phyloP scores from a whole-genome alignment of 768 basidiomycete genomes.

The Tulasnella sp. region DNA sequence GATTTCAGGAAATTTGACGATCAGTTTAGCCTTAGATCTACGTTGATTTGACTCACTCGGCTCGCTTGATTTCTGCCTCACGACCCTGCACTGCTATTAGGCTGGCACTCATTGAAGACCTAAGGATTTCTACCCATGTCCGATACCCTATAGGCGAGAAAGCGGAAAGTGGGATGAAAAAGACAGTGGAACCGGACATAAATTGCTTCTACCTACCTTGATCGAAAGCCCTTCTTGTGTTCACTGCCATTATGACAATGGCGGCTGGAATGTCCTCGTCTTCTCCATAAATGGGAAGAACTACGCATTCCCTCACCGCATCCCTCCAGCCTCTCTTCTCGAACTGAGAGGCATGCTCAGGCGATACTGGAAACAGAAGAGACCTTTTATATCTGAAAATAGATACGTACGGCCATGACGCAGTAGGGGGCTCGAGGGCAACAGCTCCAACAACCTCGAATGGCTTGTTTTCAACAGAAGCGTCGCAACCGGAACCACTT shows the following conservation, averaged over 20 bases:
- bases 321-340: too few relatives aligned
- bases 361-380: conserved; percentile 5
- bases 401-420: conserved; percentile 11
- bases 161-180: neutral
- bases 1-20: neutral
- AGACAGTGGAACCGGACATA: neutral
- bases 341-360: conserved; percentile 1
- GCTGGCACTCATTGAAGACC: conserved; percentile 17
- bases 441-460: too few relatives aligned
- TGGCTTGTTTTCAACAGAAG: too few relatives aligned
- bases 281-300: conserved; percentile 20
- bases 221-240: conserved; percentile 22
- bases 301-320: conserved; percentile 20
- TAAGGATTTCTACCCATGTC: conserved; percentile 20
- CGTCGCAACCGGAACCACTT: too few relatives aligned
- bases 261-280: conserved; percentile 17
- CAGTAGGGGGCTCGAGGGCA: too few relatives aligned
- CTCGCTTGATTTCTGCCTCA: conserved; percentile 22
- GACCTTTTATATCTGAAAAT: conserved; percentile 5
- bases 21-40: too few relatives aligned
- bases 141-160: conserved; percentile 15
- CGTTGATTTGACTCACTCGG: conserved; percentile 20
- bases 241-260: conserved; percentile 22
- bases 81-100: conserved; percentile 20
- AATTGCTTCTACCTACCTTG: conserved; percentile 7